These are phyloP conservation scores for Didymellaceae sp. DNA, from an alignment of 2,329 filamentous ascomycete genomes.

Conservation along the genomic window DNA sequence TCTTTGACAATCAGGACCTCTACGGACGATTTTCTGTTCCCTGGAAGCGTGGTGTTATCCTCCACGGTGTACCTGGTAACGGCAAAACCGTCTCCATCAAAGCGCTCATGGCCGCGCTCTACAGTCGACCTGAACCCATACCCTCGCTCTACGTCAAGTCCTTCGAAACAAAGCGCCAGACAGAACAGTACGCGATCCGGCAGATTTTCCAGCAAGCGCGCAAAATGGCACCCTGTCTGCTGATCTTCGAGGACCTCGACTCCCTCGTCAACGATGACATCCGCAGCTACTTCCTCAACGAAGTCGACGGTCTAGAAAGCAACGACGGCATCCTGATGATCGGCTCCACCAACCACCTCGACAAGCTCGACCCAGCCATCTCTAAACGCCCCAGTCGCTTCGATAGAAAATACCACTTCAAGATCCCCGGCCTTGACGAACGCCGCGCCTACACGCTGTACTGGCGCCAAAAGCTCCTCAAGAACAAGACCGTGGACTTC, in stretches of 20 bases:
- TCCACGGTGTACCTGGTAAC: slow-evolving; percentile 65
- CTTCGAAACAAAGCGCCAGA: slow-evolving; percentile 54
- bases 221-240: slow-evolving; percentile 67
- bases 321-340: slow-evolving; percentile 75
- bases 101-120: slow-evolving; percentile 68
- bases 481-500: slow-evolving; percentile 44
- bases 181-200: slow-evolving; percentile 58
- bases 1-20: slow-evolving; percentile 50
- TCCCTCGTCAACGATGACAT: slow-evolving; percentile 65
- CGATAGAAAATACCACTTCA: slow-evolving; percentile 55
- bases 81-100: slow-evolving; percentile 74
- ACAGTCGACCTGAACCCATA: slow-evolving; percentile 57
- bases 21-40: slow-evolving; percentile 55
- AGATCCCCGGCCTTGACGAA: slow-evolving; percentile 44
- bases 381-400: slow-evolving; percentile 53
- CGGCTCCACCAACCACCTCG: slow-evolving; percentile 67
- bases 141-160: slow-evolving; percentile 62
- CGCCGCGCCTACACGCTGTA: slow-evolving; percentile 49
- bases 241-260: slow-evolving; percentile 75
- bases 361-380: slow-evolving; percentile 68
- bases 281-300: slow-evolving; percentile 73
- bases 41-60: slow-evolving; percentile 57
- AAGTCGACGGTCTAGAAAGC: slow-evolving; percentile 70
- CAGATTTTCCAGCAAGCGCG: slow-evolving; percentile 59
- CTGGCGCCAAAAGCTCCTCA: slow-evolving; percentile 49